A percentile compares a stretch with the other conserved stretches of the same genome.
Evolutionary conservation across 1,284 basidiomycete species (phyloP).

Genomic region (Pseudozyma sp.): DNA sequence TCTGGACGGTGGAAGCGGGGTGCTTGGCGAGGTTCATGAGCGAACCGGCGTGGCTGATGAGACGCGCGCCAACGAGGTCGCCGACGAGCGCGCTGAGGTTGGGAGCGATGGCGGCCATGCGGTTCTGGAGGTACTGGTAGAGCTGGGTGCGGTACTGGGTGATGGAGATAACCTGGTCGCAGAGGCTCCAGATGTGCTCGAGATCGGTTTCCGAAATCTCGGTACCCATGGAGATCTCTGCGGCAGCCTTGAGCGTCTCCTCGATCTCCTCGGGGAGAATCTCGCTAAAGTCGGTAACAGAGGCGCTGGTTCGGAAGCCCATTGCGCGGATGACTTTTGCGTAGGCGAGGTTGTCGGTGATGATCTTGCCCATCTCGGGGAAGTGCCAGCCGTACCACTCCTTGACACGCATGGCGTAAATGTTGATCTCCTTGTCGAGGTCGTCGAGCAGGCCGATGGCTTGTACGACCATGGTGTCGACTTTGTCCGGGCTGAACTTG

Average conservation of each 20-base stretch:
- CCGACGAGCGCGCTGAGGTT: slow-evolving; percentile 96
- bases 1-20: slow-evolving; percentile 97
- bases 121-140: slow-evolving; percentile 92
- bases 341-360: slow-evolving; percentile 95
- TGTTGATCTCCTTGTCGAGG: slow-evolving; percentile 99
- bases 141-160: slow-evolving; percentile 92
- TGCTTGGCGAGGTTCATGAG: slow-evolving; percentile 94
- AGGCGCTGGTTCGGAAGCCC: slow-evolving; percentile 83
- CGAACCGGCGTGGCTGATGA: slow-evolving; percentile 97
- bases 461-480: slow-evolving; percentile 99
- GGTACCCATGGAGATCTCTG: slow-evolving; percentile 96
- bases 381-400: slow-evolving; percentile 99
- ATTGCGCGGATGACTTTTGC: slow-evolving; percentile 75
- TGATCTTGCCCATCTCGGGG: slow-evolving; percentile 98
- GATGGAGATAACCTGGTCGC: slow-evolving; percentile 97
- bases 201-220: slow-evolving; percentile 97
- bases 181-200: slow-evolving; percentile 90
- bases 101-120: slow-evolving; percentile 96
- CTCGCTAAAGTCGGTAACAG: slow-evolving; percentile 83
- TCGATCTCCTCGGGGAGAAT: slow-evolving; percentile 90
- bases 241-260: slow-evolving; percentile 87
- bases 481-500: slow-evolving; percentile 99
- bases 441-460: slow-evolving; percentile 98
- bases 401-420: slow-evolving; percentile 98
- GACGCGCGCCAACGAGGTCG: slow-evolving; percentile 92